Percentiles rank a stretch among this genome's conserved stretches.
These are phyloP conservation scores for Citrullus colocynthis DNA, from an alignment of 306 rosid species.

Conservation along the genomic window DNA sequence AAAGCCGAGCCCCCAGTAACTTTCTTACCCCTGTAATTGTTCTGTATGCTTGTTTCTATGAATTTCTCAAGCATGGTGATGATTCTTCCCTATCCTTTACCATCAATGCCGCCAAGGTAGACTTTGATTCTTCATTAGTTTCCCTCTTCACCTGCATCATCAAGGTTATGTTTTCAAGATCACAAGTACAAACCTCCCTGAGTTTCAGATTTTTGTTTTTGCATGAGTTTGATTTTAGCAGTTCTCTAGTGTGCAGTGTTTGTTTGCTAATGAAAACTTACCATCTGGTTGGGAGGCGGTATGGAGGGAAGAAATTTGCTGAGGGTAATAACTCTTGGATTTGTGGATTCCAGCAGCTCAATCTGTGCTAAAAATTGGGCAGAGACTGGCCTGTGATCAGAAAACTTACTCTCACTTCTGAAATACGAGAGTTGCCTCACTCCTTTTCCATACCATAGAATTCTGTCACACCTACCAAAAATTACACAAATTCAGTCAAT, in stretches of 20 bases:
- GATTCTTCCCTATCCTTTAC: conserved; percentile 22
- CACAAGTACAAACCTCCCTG: not conserved
- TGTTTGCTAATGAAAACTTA: conserved; percentile 9
- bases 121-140: conserved; percentile 14
- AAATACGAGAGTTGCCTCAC: conserved; percentile 69
- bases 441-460: conserved; percentile 89
- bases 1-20: not conserved
- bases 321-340: conserved; percentile 22
- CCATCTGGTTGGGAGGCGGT: conserved; percentile 21
- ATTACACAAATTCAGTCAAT: not conserved
- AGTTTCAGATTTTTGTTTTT: not conserved
- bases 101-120: conserved; percentile 22
- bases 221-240: not conserved
- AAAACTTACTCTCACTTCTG: conserved; percentile 83
- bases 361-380: conserved; percentile 74
- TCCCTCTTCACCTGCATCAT: conserved; percentile 24
- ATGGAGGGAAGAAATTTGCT: conserved; percentile 18
- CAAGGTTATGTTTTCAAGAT: not conserved
- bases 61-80: conserved; percentile 3
- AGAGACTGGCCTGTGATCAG: conserved; percentile 94
- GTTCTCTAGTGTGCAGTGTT: not conserved
- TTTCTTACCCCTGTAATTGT: not conserved
- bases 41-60: not conserved
- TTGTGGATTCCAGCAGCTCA: conserved; percentile 34
- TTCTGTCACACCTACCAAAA: conserved; percentile 74